Percentiles rank a stretch among this genome's conserved stretches.
Evolutionary conservation across 106 monocot genomes (phyloP).

Genomic region (Iris macrosiphon): DNA sequence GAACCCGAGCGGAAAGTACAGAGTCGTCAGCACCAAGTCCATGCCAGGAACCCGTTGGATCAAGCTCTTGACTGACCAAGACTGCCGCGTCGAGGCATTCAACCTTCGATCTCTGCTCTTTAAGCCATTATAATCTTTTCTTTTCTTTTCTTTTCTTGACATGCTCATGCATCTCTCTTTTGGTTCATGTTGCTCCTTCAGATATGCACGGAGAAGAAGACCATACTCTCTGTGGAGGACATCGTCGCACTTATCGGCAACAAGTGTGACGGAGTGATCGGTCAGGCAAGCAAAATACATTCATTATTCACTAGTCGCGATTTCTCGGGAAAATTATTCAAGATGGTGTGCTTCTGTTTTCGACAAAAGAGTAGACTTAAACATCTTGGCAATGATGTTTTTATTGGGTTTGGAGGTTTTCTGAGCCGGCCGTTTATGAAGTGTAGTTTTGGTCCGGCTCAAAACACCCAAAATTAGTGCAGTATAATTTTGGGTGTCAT

Average conservation of each 20-base stretch:
- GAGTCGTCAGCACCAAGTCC: slow-evolving; percentile 95
- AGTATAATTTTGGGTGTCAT: too few species aligned
- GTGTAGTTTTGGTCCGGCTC: too few species aligned
- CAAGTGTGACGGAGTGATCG: slow-evolving; percentile 89
- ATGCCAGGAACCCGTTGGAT: slow-evolving; percentile 99
- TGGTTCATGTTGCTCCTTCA: neutral
- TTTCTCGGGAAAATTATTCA: too few species aligned
- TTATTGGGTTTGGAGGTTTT: neutral
- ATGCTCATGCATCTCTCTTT: neutral
- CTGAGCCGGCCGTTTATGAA: too few species aligned
- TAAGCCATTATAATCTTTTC: neutral
- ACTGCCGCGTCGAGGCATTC: slow-evolving; percentile 86
- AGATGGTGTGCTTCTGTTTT: too few species aligned
- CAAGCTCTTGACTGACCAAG: slow-evolving; percentile 80
- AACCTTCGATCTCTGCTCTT: neutral
- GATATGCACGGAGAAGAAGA: slow-evolving; percentile 98
- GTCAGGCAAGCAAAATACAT: slow-evolving; percentile 61
- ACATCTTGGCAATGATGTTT: too few species aligned
- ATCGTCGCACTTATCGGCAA: slow-evolving; percentile 91
- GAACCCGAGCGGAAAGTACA: slow-evolving; percentile 94
- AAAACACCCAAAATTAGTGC: too few species aligned
- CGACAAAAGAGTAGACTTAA: too few species aligned
- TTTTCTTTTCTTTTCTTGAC: neutral
- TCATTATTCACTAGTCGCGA: too few species aligned
- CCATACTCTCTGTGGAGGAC: slow-evolving; percentile 89